Percentiles rank a stretch among this genome's conserved stretches.
Conservation (phyloP, 306 rosid species). For the Citrullus colocynthis region DNA sequence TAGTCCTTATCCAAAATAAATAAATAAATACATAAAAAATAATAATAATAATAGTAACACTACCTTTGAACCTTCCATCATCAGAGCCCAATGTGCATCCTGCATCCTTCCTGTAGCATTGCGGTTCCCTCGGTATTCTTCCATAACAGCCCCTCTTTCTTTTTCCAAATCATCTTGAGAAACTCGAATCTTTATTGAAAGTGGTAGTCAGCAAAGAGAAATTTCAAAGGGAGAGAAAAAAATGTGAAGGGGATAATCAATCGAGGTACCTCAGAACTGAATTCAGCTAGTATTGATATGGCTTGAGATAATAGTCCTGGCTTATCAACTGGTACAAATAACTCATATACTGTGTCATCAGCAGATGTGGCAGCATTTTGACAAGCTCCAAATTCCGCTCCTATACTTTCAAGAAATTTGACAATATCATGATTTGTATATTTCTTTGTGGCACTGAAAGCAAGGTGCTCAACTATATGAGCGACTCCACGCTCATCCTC, state of each 20-base stretch:
- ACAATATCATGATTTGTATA: slow-evolving; percentile 82
- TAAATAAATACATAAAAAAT: no score
- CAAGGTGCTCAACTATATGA: slow-evolving; percentile 94
- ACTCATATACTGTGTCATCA: slow-evolving; percentile 80
- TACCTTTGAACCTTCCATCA: slow-evolving; percentile 95
- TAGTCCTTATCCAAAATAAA: neutral
- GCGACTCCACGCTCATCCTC: slow-evolving; percentile 96
- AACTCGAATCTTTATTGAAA: slow-evolving; percentile 53
- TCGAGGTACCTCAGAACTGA: slow-evolving; percentile 71
- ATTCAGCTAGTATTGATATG: slow-evolving; percentile 75
- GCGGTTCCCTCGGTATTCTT: slow-evolving; percentile 78
- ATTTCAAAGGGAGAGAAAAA: neutral
- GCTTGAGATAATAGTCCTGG: slow-evolving; percentile 76
- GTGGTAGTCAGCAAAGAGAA: neutral
- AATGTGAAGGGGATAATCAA: neutral
- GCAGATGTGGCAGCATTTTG: slow-evolving; percentile 85
- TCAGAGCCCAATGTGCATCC: slow-evolving; percentile 82
- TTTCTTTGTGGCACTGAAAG: slow-evolving; percentile 76
- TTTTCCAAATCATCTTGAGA: slow-evolving; percentile 73
- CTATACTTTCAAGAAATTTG: slow-evolving; percentile 82
- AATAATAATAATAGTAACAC: no score
- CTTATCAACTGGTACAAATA: slow-evolving; percentile 89
- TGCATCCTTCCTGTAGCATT: slow-evolving; percentile 93
- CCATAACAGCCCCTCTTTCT: slow-evolving; percentile 96
- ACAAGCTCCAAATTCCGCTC: slow-evolving; percentile 95